Evolutionary conservation across 208 protist species (phyloP).

Genomic region (Crithidia expoeki): DNA sequence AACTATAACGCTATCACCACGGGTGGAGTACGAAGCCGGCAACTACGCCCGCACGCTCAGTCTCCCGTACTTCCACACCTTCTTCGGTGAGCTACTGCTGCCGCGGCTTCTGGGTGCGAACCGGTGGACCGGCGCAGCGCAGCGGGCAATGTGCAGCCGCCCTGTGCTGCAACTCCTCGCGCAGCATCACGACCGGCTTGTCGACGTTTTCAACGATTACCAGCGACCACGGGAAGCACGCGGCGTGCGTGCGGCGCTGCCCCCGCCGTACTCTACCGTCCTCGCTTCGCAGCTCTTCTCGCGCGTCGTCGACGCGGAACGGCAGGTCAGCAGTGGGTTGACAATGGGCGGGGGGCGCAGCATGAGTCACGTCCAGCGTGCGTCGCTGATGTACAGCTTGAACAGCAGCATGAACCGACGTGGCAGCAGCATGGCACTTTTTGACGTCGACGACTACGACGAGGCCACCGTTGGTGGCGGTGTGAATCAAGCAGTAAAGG

Average conservation of each 20-base stretch:
- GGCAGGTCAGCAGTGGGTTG: slow-evolving; percentile 8
- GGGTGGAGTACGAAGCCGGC: slow-evolving; percentile 41
- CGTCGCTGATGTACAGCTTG: slow-evolving; percentile 20
- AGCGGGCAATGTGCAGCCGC: slow-evolving; percentile 25
- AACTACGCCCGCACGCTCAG: slow-evolving; percentile 43
- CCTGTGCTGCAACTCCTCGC: slow-evolving; percentile 37
- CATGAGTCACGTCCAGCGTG: slow-evolving; percentile 14
- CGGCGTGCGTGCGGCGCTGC: slow-evolving; percentile 58
- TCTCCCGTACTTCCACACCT: slow-evolving; percentile 42
- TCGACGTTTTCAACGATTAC: slow-evolving; percentile 51
- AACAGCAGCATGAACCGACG: slow-evolving; percentile 4
- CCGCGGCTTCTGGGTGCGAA: slow-evolving; percentile 50
- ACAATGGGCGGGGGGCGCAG: slow-evolving; percentile 1
- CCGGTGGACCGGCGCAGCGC: slow-evolving; percentile 23
- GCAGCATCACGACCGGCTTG: slow-evolving; percentile 46
- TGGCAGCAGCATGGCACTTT: neutral
- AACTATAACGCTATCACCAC: neutral
- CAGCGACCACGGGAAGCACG: slow-evolving; percentile 56
- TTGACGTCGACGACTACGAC: neutral
- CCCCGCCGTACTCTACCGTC: slow-evolving; percentile 41
- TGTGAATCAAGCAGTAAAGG: too few relatives aligned
- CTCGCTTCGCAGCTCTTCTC: slow-evolving; percentile 27
- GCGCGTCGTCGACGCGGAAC: slow-evolving; percentile 17
- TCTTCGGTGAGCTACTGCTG: slow-evolving; percentile 56
- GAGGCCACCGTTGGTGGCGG: neutral